Evolutionary conservation across 495 filamentous ascomycete genomes (phyloP), one percentile per base, ranked within the genome.

Genomic region (Baudoinia panamericana): DNA sequence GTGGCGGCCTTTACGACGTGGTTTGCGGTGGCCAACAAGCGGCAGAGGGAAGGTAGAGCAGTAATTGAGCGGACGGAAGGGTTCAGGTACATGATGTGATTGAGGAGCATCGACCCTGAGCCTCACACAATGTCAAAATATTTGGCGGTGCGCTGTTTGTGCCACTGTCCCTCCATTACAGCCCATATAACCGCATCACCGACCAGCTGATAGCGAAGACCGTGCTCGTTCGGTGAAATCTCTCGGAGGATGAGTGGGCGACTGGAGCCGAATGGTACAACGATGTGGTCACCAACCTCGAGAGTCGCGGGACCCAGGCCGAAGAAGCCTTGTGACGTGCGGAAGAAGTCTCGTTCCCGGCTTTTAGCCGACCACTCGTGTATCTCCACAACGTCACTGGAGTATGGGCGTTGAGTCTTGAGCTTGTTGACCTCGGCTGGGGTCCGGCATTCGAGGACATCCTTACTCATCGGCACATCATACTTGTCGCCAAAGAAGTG

Each of bases 21-120:
- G 45, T 84, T 87, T 50, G 72, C 67, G 45, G 55, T 58, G 11
- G 65, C 67, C 21, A 85, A 85, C 58, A 59, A 57, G 30, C 50
- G 54, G 25, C 69, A 76, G 47, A 62, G 41, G 24, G 48, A 45
- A 22, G 68, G 71, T 0, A 62, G 63, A 42, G 62, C 52, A 19
- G 30, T 75, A 0, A 56, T 80, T 9, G 76, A 82, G 46, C 64
- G 63, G 15, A 69, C 68, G 17, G 69, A 72, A 46, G 50, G 46
- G 4, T 53, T 53, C 25, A 29, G 39, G 31, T 46, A 41, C 25
- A 49, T 41, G 8, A 13, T 30, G 9, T 45, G 32, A 45, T 8
- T 17, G 8, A 8, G 31, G 31, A 34, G 26, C 26, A 28, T 8
- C 26, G 26, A 28, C 26, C 26, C n/a, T n/a, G n/a, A n/a, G n/a